These are phyloP conservation scores for Prosopis cineraria DNA, from an alignment of 306 rosid genomes.

Conservation along the genomic window DNA sequence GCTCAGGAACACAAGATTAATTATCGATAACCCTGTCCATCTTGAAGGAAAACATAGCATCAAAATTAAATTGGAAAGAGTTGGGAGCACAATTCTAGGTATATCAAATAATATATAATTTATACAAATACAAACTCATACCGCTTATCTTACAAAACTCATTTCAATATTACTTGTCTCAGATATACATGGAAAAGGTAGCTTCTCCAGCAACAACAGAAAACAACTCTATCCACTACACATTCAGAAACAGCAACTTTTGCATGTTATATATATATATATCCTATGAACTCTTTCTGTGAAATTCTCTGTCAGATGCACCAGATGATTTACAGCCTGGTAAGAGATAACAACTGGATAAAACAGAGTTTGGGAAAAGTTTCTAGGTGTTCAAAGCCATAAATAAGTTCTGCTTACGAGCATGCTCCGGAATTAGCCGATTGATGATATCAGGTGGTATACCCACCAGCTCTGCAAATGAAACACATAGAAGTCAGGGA, in stretches of 20 bases:
- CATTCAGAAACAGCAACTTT: slow-evolving; percentile 32
- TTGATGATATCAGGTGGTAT: slow-evolving; percentile 66
- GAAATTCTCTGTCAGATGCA: slow-evolving; percentile 49
- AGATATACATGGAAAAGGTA: slow-evolving; percentile 37
- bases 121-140: slow-evolving; percentile 8
- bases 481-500: background rate
- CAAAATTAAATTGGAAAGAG: background rate
- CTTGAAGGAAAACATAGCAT: background rate
- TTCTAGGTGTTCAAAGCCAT: slow-evolving; percentile 94
- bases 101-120: background rate
- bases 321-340: slow-evolving; percentile 46
- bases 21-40: no score
- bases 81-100: background rate
- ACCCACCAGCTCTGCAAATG: slow-evolving; percentile 78
- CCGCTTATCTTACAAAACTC: slow-evolving; percentile 2
- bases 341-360: slow-evolving; percentile 23
- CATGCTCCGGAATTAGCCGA: slow-evolving; percentile 94
- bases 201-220: slow-evolving; percentile 38
- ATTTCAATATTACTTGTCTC: background rate
- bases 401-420: slow-evolving; percentile 92
- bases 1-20: background rate
- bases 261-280: slow-evolving; percentile 28
- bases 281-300: slow-evolving; percentile 47
- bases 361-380: slow-evolving; percentile 28
- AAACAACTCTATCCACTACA: slow-evolving; percentile 47